phyloP scores from a whole-genome alignment of 345 rosid genomes.

The Melaleuca alternifolia region DNA sequence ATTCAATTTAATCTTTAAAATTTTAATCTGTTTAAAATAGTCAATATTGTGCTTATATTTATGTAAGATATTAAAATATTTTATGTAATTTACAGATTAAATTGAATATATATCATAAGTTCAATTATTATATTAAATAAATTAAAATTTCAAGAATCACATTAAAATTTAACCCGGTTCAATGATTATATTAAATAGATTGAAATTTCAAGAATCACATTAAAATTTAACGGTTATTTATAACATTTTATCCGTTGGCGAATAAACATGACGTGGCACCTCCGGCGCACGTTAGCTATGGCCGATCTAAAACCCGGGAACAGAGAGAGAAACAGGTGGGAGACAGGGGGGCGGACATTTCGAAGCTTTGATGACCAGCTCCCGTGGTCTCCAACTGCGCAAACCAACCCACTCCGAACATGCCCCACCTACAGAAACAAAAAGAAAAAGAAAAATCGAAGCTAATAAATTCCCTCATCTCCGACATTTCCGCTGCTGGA shows the following conservation, averaged over 20 bases:
- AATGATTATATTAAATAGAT: no score
- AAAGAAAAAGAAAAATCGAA: not conserved
- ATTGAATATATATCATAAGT: rapidly evolving
- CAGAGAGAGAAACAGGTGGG: slow-evolving; percentile 19
- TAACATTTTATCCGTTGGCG: no score
- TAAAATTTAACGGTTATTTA: no score
- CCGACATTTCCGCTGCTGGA: not conserved
- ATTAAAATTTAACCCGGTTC: no score
- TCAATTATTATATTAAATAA: rapidly evolving
- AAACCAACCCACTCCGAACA: not conserved
- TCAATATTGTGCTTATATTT: no score
- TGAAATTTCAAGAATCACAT: no score
- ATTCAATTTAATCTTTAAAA: rapidly evolving
- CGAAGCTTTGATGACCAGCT: slow-evolving; percentile 1
- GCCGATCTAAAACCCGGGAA: not conserved
- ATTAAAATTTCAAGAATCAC: no score
- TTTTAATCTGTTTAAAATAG: no score
- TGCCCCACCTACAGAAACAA: not conserved
- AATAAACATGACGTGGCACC: not conserved
- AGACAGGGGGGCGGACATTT: slow-evolving; percentile 31
- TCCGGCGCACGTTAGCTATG: not conserved
- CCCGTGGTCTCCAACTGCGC: not conserved
- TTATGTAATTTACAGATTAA: no score
- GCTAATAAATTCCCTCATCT: not conserved
- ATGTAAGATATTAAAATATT: no score